Conservation (phyloP, 2,329 filamentous ascomycete genomes). For the Alternaria metachromatica region DNA sequence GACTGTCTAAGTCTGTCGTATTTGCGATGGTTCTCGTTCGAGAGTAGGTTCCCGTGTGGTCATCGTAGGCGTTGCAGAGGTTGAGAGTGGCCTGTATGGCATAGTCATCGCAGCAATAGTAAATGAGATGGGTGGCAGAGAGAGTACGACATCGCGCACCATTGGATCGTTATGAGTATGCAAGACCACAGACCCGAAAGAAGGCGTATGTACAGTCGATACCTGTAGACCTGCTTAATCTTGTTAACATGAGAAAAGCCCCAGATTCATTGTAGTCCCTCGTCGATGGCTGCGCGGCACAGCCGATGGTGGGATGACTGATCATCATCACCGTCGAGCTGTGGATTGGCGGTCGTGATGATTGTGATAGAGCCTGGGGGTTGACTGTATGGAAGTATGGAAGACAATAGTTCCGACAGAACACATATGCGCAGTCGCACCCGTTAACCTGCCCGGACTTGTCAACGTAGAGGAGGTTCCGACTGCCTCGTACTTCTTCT, state of each 20-base stretch:
- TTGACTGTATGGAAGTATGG: neutral
- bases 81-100: neutral
- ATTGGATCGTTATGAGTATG: neutral
- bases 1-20: slow-evolving; percentile 21
- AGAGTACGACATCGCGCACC: neutral
- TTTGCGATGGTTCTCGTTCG: neutral
- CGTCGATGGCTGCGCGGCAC: too few relatives aligned
- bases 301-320: too few relatives aligned
- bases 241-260: neutral
- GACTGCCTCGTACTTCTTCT: neutral
- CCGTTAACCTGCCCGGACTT: neutral
- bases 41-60: neutral
- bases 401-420: neutral
- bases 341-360: neutral
- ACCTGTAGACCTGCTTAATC: neutral
- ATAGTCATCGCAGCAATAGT: neutral
- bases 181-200: neutral
- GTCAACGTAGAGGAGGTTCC: neutral
- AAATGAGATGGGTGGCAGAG: neutral
- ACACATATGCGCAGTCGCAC: neutral
- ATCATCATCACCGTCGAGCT: too few relatives aligned
- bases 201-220: neutral
- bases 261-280: too few relatives aligned
- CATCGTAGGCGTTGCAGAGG: neutral
- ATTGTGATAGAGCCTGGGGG: neutral